A percentile compares a stretch with the other conserved stretches of the same genome.
Evolutionary conservation across 2,329 filamentous ascomycete species (phyloP).

Genomic region (Rhynchosporium graminicola): DNA sequence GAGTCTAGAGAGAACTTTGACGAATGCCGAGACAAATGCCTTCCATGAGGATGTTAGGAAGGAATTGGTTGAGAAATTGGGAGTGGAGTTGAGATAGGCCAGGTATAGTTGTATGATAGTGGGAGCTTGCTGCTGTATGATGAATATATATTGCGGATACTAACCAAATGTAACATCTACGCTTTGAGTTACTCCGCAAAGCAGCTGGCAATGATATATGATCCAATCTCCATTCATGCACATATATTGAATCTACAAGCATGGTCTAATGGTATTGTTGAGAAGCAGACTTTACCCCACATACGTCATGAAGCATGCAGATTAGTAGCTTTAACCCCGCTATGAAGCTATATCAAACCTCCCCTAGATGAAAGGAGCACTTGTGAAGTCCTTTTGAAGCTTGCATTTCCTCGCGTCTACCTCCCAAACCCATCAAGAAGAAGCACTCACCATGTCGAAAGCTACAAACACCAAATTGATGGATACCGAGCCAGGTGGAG

Average conservation of each 20-base stretch:
- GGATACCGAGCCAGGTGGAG: conserved; percentile 60
- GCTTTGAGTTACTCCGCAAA: neutral
- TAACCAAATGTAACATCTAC: conserved; percentile 19
- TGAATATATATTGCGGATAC: conserved; percentile 3
- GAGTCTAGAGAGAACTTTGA: conserved; percentile 87
- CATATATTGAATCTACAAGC: neutral
- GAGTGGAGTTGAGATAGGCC: conserved; percentile 64
- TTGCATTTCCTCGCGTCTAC: neutral
- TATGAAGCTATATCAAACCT: neutral
- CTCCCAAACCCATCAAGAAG: neutral
- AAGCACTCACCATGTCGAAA: conserved; percentile 19
- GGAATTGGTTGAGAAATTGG: conserved; percentile 68
- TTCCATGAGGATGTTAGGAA: conserved; percentile 69
- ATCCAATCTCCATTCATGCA: neutral
- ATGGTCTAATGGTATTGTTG: neutral
- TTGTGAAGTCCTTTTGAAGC: too few species aligned
- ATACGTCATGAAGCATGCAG: conserved; percentile 20
- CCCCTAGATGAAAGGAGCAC: too few species aligned
- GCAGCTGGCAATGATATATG: neutral
- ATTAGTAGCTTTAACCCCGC: neutral
- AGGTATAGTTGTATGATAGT: conserved; percentile 40
- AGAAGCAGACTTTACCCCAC: conserved; percentile 14
- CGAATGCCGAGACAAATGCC: conserved; percentile 75
- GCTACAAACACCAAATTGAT: conserved; percentile 46
- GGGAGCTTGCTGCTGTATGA: conserved; percentile 13